Evolutionary conservation across 176 grass and related monocot genomes (phyloP).

Genomic region (Triticum monococcum): DNA sequence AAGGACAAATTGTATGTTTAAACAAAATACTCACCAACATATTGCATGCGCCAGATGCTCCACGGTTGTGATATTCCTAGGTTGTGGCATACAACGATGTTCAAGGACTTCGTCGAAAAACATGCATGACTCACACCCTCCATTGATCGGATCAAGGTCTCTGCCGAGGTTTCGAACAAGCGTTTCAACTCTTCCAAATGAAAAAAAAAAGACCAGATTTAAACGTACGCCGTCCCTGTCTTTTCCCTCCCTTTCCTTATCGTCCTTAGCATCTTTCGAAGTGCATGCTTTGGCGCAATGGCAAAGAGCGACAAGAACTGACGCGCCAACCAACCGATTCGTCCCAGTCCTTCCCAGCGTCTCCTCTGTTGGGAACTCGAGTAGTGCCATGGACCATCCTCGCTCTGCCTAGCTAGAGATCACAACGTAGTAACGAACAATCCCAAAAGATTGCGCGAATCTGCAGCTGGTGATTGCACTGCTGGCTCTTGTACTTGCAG

Average conservation of each 20-base stretch:
- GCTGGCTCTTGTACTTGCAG: slow-evolving; percentile 5
- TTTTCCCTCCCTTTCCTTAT: not conserved
- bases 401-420: not conserved
- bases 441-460: not conserved
- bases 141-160: too few species aligned
- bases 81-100: too few species aligned
- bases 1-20: too few species aligned
- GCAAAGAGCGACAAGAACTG: not conserved
- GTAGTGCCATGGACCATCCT: not conserved
- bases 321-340: not conserved
- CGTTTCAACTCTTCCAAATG: not conserved
- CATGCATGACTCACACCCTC: too few species aligned
- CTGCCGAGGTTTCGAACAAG: too few species aligned
- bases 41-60: too few species aligned
- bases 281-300: not conserved
- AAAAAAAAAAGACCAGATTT: not conserved
- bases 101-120: too few species aligned
- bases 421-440: not conserved
- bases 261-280: not conserved
- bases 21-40: too few species aligned
- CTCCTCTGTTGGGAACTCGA: not conserved
- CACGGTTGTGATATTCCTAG: too few species aligned
- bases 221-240: not conserved
- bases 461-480: not conserved
- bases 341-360: not conserved